Evolutionary conservation across 257 asterid genomes (phyloP).

Genomic region (Jasminum sambac): DNA sequence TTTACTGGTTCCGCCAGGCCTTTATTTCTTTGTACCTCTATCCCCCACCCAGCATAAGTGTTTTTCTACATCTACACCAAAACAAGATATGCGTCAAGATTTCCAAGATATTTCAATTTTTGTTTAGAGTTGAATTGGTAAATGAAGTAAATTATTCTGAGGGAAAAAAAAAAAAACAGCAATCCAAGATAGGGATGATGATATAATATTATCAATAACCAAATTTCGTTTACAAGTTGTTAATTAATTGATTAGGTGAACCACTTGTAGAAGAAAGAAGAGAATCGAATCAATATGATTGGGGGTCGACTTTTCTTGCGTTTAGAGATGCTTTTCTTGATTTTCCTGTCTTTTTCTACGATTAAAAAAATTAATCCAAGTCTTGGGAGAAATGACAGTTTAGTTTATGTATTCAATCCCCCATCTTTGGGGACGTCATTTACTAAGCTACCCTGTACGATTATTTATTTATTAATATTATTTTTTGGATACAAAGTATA

Average conservation of each 20-base stretch:
- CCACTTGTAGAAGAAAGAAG: conserved; percentile 32
- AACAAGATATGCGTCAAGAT: too few species aligned
- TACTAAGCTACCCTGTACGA: too few species aligned
- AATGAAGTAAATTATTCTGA: too few species aligned
- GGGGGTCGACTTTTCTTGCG: conserved; percentile 22
- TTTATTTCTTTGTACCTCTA: not conserved
- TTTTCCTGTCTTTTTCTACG: conserved; percentile 15
- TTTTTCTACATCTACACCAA: not conserved
- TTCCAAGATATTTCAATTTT: too few species aligned
- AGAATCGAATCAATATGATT: conserved; percentile 5
- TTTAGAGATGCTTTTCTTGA: conserved; percentile 19
- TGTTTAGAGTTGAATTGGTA: not conserved
- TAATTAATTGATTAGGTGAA: conserved; percentile 39
- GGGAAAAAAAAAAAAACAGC: conserved; percentile 25
- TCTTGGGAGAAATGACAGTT: conserved; percentile 22
- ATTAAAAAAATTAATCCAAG: conserved; percentile 8
- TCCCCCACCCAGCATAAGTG: not conserved
- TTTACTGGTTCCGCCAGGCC: not conserved
- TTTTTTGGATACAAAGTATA: too few species aligned
- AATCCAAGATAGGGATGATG: not conserved
- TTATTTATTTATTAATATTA: too few species aligned
- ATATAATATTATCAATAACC: not conserved
- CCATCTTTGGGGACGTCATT: not conserved
- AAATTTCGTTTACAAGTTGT: not conserved
- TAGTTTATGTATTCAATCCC: conserved; percentile 3